These are phyloP conservation scores for Poteriospumella lacustris DNA, from an alignment of 108 stramenopile genomes.

Conservation along the genomic window DNA sequence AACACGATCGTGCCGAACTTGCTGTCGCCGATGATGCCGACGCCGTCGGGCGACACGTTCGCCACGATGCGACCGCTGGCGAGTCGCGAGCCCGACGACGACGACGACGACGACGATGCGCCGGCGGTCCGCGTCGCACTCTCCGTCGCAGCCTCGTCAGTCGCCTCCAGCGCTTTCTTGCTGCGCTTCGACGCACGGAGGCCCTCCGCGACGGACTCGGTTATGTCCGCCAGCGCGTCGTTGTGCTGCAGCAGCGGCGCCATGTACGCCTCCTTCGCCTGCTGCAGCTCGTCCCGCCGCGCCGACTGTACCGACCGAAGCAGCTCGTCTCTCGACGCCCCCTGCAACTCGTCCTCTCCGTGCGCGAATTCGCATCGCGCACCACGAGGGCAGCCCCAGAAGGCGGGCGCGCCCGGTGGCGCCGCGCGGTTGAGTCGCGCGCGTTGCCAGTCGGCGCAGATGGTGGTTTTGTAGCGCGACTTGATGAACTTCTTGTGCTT, in stretches of 20 bases:
- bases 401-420: slow-evolving; percentile 17
- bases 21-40: too few species aligned
- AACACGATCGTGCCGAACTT: too few species aligned
- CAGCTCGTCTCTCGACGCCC: neutral
- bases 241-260: slow-evolving; percentile 56
- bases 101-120: too few species aligned
- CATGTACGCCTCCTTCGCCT: slow-evolving; percentile 46
- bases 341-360: slow-evolving; percentile 26
- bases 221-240: neutral
- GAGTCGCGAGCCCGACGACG: too few species aligned
- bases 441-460: slow-evolving; percentile 45
- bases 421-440: slow-evolving; percentile 34
- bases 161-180: too few species aligned
- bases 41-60: too few species aligned
- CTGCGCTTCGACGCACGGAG: neutral
- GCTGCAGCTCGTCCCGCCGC: slow-evolving; percentile 47
- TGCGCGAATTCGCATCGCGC: slow-evolving; percentile 47
- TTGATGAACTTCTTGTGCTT: slow-evolving; percentile 60
- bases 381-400: slow-evolving; percentile 47
- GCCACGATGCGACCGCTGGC: too few species aligned
- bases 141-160: too few species aligned
- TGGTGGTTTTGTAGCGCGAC: slow-evolving; percentile 42
- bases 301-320: neutral
- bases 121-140: too few species aligned
- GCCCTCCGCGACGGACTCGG: slow-evolving; percentile 34